These are phyloP conservation scores for Phytopythium boreale DNA, from an alignment of 352 stramenopile genomes.

Conservation along the genomic window DNA sequence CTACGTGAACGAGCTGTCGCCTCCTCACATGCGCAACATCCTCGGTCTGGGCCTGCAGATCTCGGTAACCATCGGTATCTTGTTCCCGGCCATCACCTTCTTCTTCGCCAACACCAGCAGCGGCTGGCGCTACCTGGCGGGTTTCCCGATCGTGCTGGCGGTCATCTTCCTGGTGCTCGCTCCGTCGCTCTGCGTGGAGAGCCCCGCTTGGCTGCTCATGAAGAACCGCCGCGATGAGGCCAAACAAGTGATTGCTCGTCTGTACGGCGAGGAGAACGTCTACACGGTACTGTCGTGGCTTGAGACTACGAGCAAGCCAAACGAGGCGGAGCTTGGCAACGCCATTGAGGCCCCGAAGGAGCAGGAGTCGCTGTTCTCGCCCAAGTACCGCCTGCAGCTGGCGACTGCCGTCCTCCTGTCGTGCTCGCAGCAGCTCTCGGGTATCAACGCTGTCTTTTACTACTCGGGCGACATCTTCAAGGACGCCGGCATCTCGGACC, in stretches of 20 bases:
- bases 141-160: constrained; percentile 43
- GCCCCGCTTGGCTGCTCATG: constrained; percentile 8
- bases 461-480: constrained; percentile 32
- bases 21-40: constrained; percentile 4
- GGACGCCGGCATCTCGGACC: constrained; percentile 39
- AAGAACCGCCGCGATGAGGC: constrained; percentile 10
- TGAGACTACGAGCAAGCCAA: constrained; percentile 15
- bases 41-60: constrained; percentile 26
- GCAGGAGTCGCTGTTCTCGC: constrained; percentile 15
- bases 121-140: constrained; percentile 38
- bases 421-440: constrained; percentile 41
- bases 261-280: constrained; percentile 26
- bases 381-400: constrained; percentile 32
- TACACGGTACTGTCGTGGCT: constrained; percentile 9
- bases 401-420: constrained; percentile 32
- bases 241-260: constrained; percentile 14
- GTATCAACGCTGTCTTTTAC: constrained; percentile 51
- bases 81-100: constrained; percentile 38
- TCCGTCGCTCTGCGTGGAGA: constrained; percentile 41
- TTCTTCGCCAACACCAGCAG: constrained; percentile 48
- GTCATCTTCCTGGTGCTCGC: constrained; percentile 35
- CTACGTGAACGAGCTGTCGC: constrained; percentile 14
- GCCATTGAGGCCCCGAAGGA: constrained; percentile 13
- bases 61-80: constrained; percentile 18
- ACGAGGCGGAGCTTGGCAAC: constrained; percentile 12